phyloP scores from a whole-genome alignment of 2,329 filamentous ascomycete genomes.

The Aureobasidium mangrovei region DNA sequence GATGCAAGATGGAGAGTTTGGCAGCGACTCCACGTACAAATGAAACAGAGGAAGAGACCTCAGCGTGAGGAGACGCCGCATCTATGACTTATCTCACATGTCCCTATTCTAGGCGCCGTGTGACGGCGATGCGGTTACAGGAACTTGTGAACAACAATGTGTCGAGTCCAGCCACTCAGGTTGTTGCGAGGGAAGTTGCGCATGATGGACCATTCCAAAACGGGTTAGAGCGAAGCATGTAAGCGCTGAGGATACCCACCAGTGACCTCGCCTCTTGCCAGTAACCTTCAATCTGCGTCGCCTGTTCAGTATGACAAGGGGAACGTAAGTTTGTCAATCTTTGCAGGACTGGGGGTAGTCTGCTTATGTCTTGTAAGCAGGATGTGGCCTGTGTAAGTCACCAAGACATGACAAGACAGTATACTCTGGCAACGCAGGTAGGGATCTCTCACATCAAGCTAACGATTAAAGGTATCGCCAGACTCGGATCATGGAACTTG shows the following conservation, averaged over 20 bases:
- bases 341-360: not conserved
- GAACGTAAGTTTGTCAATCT: not conserved
- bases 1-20: not conserved
- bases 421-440: not conserved
- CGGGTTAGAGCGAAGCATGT: not conserved
- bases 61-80: not conserved
- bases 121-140: not conserved
- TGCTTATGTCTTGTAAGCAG: not conserved
- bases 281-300: not conserved
- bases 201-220: not conserved
- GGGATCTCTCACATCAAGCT: not conserved
- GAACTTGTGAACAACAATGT: not conserved
- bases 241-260: not conserved
- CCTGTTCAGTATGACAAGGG: not conserved
- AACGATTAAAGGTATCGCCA: not conserved
- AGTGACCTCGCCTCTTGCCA: not conserved
- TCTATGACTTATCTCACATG: slow-evolving; percentile 5
- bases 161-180: not conserved
- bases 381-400: no score
- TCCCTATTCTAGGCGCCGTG: not conserved
- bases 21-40: not conserved
- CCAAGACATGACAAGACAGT: no score
- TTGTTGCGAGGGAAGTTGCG: not conserved
- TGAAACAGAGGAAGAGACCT: not conserved
- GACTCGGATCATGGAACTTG: not conserved